phyloP scores from a whole-genome alignment of 1,139 yeast species.

The Suhomyces terraborum region DNA sequence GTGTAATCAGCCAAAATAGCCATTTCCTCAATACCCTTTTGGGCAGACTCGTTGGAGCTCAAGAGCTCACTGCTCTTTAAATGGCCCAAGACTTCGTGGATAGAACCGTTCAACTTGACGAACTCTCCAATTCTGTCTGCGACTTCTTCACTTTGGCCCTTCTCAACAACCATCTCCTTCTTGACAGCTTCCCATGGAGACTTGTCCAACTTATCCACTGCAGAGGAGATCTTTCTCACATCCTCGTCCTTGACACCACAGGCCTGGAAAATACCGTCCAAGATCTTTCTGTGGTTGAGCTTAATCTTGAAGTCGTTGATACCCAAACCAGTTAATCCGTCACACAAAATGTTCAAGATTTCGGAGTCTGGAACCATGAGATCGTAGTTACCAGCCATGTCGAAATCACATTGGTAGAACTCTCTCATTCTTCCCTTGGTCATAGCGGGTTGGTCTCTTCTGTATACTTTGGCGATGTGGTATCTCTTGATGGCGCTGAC shows the following conservation, averaged over 20 bases:
- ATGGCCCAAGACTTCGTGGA: constrained; percentile 63
- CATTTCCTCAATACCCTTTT: constrained; percentile 82
- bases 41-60: constrained; percentile 67
- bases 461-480: constrained; percentile 95
- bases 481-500: constrained; percentile 86
- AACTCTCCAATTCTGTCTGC: constrained; percentile 92
- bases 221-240: constrained; percentile 88
- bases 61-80: constrained; percentile 61
- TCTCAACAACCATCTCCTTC: constrained; percentile 88
- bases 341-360: constrained; percentile 74
- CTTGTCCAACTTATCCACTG: constrained; percentile 95
- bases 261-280: constrained; percentile 92
- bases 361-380: constrained; percentile 97
- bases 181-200: constrained; percentile 93
- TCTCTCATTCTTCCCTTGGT: constrained; percentile 99
- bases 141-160: constrained; percentile 84
- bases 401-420: constrained; percentile 97
- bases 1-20: constrained; percentile 69
- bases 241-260: constrained; percentile 95
- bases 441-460: constrained; percentile 99
- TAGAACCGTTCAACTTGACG: constrained; percentile 79
- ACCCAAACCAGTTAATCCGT: constrained; percentile 81
- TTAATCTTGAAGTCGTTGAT: constrained; percentile 87
- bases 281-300: constrained; percentile 89
- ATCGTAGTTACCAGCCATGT: constrained; percentile 90